phyloP scores from a whole-genome alignment of 2,329 filamentous ascomycete species.

The Diaporthe helianthi region DNA sequence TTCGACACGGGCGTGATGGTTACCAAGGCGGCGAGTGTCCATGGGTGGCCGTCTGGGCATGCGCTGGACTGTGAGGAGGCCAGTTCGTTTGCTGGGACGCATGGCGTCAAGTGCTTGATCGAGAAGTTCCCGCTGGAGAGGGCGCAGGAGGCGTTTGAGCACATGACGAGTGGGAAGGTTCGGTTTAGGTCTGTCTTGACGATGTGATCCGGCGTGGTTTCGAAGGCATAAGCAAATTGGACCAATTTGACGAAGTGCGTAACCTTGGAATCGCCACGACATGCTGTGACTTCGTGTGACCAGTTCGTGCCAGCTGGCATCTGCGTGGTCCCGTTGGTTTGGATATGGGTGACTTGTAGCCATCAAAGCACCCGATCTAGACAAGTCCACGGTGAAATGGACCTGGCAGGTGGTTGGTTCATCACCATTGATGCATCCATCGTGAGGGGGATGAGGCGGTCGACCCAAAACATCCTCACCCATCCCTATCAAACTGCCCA shows the following conservation, averaged over 20 bases:
- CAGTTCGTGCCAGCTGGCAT: too few species aligned
- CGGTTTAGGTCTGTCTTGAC: constrained; percentile 33
- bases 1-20: constrained; percentile 53
- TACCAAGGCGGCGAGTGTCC: constrained; percentile 61
- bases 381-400: too few species aligned
- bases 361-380: too few species aligned
- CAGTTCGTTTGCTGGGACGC: constrained; percentile 66
- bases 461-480: neutral
- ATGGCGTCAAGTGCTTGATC: constrained; percentile 68
- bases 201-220: neutral
- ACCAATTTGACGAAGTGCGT: too few species aligned
- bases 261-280: too few species aligned
- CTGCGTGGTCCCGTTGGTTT: neutral
- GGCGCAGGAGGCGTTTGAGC: constrained; percentile 48
- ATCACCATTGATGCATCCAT: too few species aligned
- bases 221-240: too few species aligned
- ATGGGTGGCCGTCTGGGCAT: constrained; percentile 68
- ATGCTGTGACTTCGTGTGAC: too few species aligned
- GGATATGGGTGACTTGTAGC: neutral
- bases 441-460: neutral
- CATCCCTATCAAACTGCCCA: constrained; percentile 32
- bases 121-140: constrained; percentile 65
- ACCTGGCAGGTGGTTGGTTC: too few species aligned
- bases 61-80: constrained; percentile 69
- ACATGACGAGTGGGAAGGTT: constrained; percentile 31